phyloP scores from a whole-genome alignment of 768 basidiomycete genomes.

The Hemileccinum rubropunctum region DNA sequence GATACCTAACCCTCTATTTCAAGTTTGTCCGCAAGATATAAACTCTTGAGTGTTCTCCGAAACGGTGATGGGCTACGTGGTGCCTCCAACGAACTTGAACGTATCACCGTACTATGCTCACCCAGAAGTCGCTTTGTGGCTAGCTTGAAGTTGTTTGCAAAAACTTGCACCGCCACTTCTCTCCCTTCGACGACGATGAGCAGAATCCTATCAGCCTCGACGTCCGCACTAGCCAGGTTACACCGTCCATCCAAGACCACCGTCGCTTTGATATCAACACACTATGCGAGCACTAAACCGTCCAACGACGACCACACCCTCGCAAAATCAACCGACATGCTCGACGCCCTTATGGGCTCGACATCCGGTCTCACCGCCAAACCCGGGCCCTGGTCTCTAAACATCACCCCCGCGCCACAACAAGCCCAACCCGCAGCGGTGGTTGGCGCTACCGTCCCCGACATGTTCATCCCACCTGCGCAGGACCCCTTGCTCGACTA shows the following conservation, averaged over 20 bases:
- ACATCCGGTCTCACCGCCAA: constrained; percentile 15
- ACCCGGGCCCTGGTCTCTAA: background rate
- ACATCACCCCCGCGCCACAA: background rate
- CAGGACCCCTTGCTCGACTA: constrained; percentile 73
- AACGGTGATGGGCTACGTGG: too few species aligned
- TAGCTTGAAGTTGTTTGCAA: too few species aligned
- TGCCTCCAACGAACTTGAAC: too few species aligned
- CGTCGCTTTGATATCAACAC: background rate
- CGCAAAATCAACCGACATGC: constrained; percentile 21
- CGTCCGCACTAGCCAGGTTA: background rate
- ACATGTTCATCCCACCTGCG: constrained; percentile 64
- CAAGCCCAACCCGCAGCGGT: background rate
- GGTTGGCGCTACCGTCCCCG: background rate
- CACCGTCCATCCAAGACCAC: background rate
- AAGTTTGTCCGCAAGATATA: too few species aligned
- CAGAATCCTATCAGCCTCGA: background rate
- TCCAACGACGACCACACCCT: constrained; percentile 23
- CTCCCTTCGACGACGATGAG: background rate
- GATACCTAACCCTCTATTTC: too few species aligned
- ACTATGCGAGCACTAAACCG: constrained; percentile 15
- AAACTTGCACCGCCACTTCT: background rate
- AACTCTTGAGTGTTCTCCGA: too few species aligned
- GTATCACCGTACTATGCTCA: too few species aligned
- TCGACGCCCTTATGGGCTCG: constrained; percentile 25
- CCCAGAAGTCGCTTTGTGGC: too few species aligned